Evolutionary conservation across 306 rosid species (phyloP), one percentile per base, ranked within the genome.

Genomic region (Adenanthera pavonina): DNA sequence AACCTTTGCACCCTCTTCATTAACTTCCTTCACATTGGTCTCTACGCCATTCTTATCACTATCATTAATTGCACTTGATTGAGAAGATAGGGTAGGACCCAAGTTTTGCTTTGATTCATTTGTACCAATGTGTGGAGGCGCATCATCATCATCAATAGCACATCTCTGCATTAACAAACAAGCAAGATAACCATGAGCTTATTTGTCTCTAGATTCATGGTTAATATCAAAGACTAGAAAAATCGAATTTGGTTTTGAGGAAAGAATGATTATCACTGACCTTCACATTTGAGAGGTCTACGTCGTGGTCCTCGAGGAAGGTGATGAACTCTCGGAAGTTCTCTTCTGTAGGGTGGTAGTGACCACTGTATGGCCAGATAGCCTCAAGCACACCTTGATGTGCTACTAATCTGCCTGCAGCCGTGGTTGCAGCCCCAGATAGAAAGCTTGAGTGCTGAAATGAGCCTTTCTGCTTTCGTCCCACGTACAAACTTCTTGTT

Each of bases 291-390:
- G 98, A 62, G 82, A 95, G 99, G 80, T 95, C 94, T 5, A 95
- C 94, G 1, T 87, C 70, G 78, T 93, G 89, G 77, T 93, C 97
- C 66, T 85, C 81, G 15, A 95, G 97, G 83, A 93, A 95, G 92
- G 91, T 77, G 56, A 93, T 82, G 68, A 95, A 93, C 65, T 95
- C 99, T 56, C 49, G 88, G 86, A 95, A 95, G 85, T 95, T 92
- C 83, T 91, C 99, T 82, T 95, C 98, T 38, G 99, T 95, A 48
- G 99, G 99, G 83, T 85, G 99, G 77, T 95, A 95, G 71, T 95
- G 99, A 44, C 99, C 99, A 70, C 99, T 95, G 71, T 95, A 95
- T 5, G 99, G 99, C 99, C 99, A 95, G 81, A 95, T 95, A 35
- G 99, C 99, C 98, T 91, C 89, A 76, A 95, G 94, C 19, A 75